These are phyloP conservation scores for Pseudocercospora eumusae DNA, from an alignment of 2,329 filamentous ascomycete genomes.

Conservation along the genomic window DNA sequence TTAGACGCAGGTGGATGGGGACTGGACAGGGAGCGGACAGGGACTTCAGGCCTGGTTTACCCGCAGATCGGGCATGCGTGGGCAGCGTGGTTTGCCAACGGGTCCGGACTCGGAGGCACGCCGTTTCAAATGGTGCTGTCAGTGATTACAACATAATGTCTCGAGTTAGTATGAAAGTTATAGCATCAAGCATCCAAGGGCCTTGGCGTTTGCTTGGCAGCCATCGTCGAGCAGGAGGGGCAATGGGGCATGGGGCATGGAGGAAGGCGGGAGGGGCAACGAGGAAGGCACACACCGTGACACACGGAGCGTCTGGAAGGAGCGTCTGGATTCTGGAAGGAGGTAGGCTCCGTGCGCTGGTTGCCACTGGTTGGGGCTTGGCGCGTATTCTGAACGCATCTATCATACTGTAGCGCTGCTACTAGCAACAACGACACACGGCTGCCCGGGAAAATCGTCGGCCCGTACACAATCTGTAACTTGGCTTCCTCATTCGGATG, in stretches of 20 bases:
- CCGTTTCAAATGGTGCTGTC: not conserved
- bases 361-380: too few relatives aligned
- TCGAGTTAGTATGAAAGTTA: too few relatives aligned
- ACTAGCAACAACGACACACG: too few relatives aligned
- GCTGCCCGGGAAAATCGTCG: conserved; percentile 4
- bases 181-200: not conserved
- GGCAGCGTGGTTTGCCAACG: not conserved
- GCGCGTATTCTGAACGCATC: not conserved
- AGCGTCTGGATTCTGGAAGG: too few relatives aligned
- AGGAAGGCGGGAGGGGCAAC: too few relatives aligned
- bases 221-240: too few relatives aligned
- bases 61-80: not conserved
- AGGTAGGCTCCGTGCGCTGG: too few relatives aligned
- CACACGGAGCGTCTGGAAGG: too few relatives aligned
- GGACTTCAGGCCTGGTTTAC: not conserved
- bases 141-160: not conserved
- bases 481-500: not conserved
- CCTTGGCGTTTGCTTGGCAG: not conserved
- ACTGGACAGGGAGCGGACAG: too few relatives aligned
- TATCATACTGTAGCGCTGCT: too few relatives aligned
- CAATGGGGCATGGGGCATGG: too few relatives aligned
- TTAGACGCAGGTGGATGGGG: not conserved
- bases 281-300: too few relatives aligned
- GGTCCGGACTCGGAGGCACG: not conserved
- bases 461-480: not conserved